Base-by-base conservation (phyloP, 805 yeast genomes). In the Saccharomycopsis amapae region DNA sequence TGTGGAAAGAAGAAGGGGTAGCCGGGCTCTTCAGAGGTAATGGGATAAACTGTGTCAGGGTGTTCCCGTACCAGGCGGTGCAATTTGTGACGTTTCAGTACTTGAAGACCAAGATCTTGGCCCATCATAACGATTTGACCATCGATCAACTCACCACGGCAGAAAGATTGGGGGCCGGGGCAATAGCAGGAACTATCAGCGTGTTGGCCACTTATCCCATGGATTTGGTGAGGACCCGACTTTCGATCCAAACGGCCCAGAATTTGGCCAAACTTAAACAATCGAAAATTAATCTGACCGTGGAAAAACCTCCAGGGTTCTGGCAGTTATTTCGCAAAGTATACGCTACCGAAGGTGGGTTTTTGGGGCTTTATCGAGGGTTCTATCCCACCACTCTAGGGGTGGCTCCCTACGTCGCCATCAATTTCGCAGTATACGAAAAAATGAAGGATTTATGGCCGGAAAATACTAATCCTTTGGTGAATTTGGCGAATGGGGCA, bases 361-460 rank as follows among this genome's bases (percentile, higher is more conserved):
- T 86, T 6, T 50, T 59, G 2, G 95, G 88, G 0, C 67, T 90
- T 13, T 90, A 85, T 60, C 71, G 89, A 42, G 98, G 98, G 2
- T 69, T 89, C 10, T 68, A 81, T 51, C 96, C 97, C n/a, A 90
- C 97, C 0, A 78, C 89, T 1, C 64, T 85, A 47, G 97, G 97
- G 1, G 96, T 93, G 18, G 97, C 96, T 1, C 97, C 97, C 1
- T 93, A 89, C 58, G 96, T 87, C 26, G 96, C 96, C 3, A 74
- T 90, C 43, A 90, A 89, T 63, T 90, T 90, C 60, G 82, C 96
- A 2, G 78, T 87, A 38, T 90, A 89, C 67, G 97, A 93, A 58
- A 78, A 75, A 50, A 58, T 88, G 53, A 77, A 88, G 51, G 93
- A 81, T 49, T 58, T 67, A 44, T 64, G 73, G 61, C 34, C n/a